Conservation (phyloP, 1,139 yeast genomes). For the Saccharomycopsis crataegensis region DNA sequence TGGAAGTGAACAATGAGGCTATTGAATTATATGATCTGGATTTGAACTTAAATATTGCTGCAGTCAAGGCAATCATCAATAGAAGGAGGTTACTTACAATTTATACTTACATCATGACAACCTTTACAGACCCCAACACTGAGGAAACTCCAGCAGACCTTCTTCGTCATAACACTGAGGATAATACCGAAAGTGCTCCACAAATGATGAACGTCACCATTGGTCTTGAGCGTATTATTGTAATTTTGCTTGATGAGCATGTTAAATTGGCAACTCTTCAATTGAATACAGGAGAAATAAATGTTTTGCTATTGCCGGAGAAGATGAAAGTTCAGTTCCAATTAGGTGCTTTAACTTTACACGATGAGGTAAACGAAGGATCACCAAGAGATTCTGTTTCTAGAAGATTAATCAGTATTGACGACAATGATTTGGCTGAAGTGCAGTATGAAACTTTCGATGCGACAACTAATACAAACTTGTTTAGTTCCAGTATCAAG, state of each 20-base stretch:
- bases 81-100: conserved; percentile 74
- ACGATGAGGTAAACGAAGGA: conserved; percentile 68
- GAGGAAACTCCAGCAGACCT: conserved; percentile 61
- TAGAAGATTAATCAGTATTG: conserved; percentile 67
- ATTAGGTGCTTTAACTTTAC: conserved; percentile 72
- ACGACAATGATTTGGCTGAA: conserved; percentile 78
- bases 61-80: conserved; percentile 68
- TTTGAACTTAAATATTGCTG: conserved; percentile 68
- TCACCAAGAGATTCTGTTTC: conserved; percentile 51
- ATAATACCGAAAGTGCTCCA: conserved; percentile 52
- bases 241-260: conserved; percentile 79
- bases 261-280: conserved; percentile 72
- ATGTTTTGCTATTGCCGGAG: conserved; percentile 64
- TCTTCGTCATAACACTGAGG: conserved; percentile 53
- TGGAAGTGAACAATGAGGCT: conserved; percentile 42
- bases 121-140: conserved; percentile 79
- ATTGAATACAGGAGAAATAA: conserved; percentile 66
- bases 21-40: conserved; percentile 77
- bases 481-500: conserved; percentile 52
- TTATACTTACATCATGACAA: conserved; percentile 73
- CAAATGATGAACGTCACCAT: conserved; percentile 67
- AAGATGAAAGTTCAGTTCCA: conserved; percentile 68
- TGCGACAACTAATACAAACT: conserved; percentile 35
- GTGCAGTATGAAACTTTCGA: conserved; percentile 79
- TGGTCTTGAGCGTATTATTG: conserved; percentile 63